Conservation (phyloP, 2,329 filamentous ascomycete genomes). For the Aureobasidium musti region DNA sequence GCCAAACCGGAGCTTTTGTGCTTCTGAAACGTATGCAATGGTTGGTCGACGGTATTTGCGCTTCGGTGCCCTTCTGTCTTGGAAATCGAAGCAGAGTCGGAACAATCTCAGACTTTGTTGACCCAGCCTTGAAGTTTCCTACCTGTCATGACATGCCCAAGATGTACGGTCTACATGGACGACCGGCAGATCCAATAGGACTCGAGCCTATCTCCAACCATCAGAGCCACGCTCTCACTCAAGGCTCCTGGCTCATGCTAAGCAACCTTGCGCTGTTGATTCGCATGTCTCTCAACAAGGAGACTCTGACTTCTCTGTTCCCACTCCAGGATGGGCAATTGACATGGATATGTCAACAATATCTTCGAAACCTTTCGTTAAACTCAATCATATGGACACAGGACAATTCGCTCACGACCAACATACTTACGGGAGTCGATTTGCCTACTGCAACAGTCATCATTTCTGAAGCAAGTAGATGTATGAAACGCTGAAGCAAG, state of each 20-base stretch:
- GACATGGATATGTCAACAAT: slow-evolving; percentile 21
- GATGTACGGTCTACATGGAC: slow-evolving; percentile 13
- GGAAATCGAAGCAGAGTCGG: slow-evolving; percentile 17
- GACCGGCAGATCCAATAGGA: slow-evolving; percentile 7
- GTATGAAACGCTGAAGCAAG: no score
- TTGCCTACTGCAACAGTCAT: neutral
- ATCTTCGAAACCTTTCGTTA: slow-evolving; percentile 12
- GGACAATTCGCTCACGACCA: neutral
- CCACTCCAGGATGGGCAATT: slow-evolving; percentile 3
- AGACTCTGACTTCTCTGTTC: neutral
- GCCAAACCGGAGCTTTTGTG: no score
- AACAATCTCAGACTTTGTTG: neutral
- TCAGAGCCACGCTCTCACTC: slow-evolving; percentile 1
- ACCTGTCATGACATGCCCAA: slow-evolving; percentile 20
- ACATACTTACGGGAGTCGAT: neutral
- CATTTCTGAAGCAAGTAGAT: slow-evolving; percentile 16
- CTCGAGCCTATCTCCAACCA: neutral
- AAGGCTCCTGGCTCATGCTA: slow-evolving; percentile 17
- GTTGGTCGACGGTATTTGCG: slow-evolving; percentile 16
- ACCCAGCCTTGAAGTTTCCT: neutral
- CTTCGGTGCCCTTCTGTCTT: neutral
- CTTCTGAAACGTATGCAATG: slow-evolving; percentile 1
- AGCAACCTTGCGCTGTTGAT: slow-evolving; percentile 14
- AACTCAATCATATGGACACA: slow-evolving; percentile 17
- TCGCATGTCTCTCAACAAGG: neutral